A percentile compares a stretch with the other conserved stretches of the same genome.
phyloP scores from a whole-genome alignment of 2,329 filamentous ascomycete genomes.

The Ophiostoma perfectum region DNA sequence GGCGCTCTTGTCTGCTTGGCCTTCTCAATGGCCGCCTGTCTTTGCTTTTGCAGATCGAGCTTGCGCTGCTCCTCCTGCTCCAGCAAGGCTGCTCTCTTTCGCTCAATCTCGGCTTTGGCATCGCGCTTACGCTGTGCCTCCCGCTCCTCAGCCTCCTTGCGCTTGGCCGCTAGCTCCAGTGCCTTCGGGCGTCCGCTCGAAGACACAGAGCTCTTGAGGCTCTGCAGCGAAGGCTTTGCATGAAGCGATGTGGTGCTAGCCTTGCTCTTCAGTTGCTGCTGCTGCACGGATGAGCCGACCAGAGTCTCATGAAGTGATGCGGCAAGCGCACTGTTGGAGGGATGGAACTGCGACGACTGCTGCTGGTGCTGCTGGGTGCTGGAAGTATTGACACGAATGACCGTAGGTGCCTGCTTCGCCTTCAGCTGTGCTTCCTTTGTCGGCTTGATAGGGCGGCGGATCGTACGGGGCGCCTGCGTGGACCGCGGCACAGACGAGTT shows the following conservation, averaged over 20 bases:
- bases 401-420: constrained; percentile 62
- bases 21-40: constrained; percentile 57
- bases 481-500: constrained; percentile 41
- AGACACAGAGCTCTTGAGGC: constrained; percentile 60
- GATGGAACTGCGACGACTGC: constrained; percentile 47
- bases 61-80: constrained; percentile 57
- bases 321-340: constrained; percentile 52
- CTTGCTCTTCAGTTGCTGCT: constrained; percentile 54
- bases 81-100: constrained; percentile 62
- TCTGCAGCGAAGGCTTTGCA: constrained; percentile 50
- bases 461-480: constrained; percentile 46
- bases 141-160: constrained; percentile 79
- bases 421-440: constrained; percentile 55
- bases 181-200: constrained; percentile 63
- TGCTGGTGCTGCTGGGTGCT: constrained; percentile 45
- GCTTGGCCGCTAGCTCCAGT: constrained; percentile 68
- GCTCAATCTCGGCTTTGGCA: constrained; percentile 73
- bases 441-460: constrained; percentile 58
- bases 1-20: constrained; percentile 60
- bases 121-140: constrained; percentile 74
- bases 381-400: constrained; percentile 64
- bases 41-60: constrained; percentile 57
- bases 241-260: constrained; percentile 62
- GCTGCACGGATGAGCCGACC: constrained; percentile 36
- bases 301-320: constrained; percentile 55